Evolutionary conservation across 495 filamentous ascomycete species (phyloP), one percentile per base, ranked within the genome.

Genomic region (Xylaria curta): DNA sequence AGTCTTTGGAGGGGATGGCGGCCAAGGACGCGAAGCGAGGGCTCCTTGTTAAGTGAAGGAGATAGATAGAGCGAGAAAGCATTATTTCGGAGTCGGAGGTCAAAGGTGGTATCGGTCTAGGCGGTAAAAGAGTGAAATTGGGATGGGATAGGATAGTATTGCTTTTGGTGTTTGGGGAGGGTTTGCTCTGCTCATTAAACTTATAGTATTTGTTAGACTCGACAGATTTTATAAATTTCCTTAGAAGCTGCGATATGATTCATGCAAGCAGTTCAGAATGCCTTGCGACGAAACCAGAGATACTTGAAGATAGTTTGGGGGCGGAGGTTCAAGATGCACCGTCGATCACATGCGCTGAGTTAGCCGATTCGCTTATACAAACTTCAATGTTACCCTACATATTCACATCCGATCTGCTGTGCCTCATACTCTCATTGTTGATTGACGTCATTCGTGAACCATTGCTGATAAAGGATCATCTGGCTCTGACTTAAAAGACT

Each of bases 21-120:
- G 86, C 86, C 36, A 89, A 88, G 76, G 87, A 89, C 72, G 79
- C 82, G 49, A 89, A 89, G 76, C 74, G 87, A 33, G 87, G 87
- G 31, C 77, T 85, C 54, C 73, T 75, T 19, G 40, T 42, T 9
- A 58, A 70, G 38, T 65, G 44, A 65, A 56, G 53, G 51, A 10
- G 66, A 28, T 7, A 42, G 44, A 38, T 8, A 42, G 44, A 38
- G 38, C 10, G 33, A 36, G 36, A 38, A 38, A 38, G 58, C n/a
- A 40, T 49, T 5, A 64, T 64, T 64, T 53, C 44, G 68, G 68
- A 64, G 59, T 70, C 59, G 1, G 67, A 59, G 49, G 44, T 66
- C 7, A 65, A 44, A 21, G 12, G 53, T 17, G 36, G 69, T 40
- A 46, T 56, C 59, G 60, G 68, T 44, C 28, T 44, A 17, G 68